These are phyloP conservation scores for Arthromyces matolae DNA, from an alignment of 768 basidiomycete genomes.

Conservation along the genomic window DNA sequence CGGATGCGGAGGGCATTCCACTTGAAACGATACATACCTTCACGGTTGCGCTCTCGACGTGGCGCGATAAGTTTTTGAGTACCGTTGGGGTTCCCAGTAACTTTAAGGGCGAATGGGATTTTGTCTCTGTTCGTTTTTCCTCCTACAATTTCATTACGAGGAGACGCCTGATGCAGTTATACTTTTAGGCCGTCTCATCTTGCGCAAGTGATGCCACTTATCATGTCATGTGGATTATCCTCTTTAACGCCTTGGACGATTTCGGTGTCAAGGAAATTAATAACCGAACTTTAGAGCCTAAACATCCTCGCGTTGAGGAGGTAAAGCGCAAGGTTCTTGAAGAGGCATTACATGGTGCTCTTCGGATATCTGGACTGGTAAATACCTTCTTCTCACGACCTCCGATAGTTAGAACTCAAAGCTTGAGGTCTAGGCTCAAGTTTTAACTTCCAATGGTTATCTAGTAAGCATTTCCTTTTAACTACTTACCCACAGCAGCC, in stretches of 20 bases:
- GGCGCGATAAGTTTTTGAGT: slow-evolving; percentile 74
- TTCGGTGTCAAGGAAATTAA: slow-evolving; percentile 79
- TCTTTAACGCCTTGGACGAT: slow-evolving; percentile 81
- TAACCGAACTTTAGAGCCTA: slow-evolving; percentile 34
- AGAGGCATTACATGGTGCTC: slow-evolving; percentile 80
- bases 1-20: slow-evolving; percentile 75
- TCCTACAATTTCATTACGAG: slow-evolving; percentile 5
- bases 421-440: slow-evolving; percentile 52
- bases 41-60: slow-evolving; percentile 55
- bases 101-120: slow-evolving; percentile 87
- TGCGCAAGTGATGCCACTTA: slow-evolving; percentile 87
- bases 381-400: slow-evolving; percentile 22
- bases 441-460: slow-evolving; percentile 85
- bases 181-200: slow-evolving; percentile 42
- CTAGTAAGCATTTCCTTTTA: slow-evolving; percentile 41
- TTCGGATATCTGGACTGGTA: slow-evolving; percentile 86
- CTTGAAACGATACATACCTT: slow-evolving; percentile 58
- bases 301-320: slow-evolving; percentile 52
- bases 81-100: slow-evolving; percentile 84
- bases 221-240: slow-evolving; percentile 87
- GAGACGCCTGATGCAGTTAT: slow-evolving; percentile 8
- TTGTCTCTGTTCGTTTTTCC: slow-evolving; percentile 51
- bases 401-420: background rate
- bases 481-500: slow-evolving; percentile 15
- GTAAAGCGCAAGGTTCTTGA: slow-evolving; percentile 69